Conservation (phyloP, 768 basidiomycete genomes). For the Lentinula sp. region DNA sequence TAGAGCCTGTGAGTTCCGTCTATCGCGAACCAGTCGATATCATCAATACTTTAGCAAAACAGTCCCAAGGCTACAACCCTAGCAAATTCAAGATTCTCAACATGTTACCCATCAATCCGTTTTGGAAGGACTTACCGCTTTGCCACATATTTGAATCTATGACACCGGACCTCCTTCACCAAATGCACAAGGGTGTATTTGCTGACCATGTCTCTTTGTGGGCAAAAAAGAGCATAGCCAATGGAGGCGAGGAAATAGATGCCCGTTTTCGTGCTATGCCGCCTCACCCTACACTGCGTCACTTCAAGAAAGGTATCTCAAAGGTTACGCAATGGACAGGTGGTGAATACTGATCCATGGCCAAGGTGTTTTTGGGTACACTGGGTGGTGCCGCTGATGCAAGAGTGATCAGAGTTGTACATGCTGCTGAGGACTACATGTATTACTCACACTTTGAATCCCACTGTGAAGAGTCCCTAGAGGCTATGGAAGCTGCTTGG, state of each 20-base stretch:
- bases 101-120: conserved; percentile 18
- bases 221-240: conserved; percentile 14
- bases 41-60: not conserved
- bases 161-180: conserved; percentile 41
- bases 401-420: conserved; percentile 15
- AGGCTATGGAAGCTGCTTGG: conserved; percentile 15
- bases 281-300: conserved; percentile 21
- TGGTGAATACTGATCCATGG: conserved; percentile 32
- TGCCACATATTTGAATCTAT: conserved; percentile 32
- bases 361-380: conserved; percentile 25
- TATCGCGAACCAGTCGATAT: not conserved
- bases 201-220: conserved; percentile 36
- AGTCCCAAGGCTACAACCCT: not conserved
- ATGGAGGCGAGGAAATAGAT: conserved; percentile 26
- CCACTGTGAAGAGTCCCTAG: conserved; percentile 21
- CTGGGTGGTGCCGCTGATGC: conserved; percentile 19
- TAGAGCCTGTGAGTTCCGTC: conserved; percentile 1
- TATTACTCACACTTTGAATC: conserved; percentile 23
- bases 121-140: conserved; percentile 34
- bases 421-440: conserved; percentile 29
- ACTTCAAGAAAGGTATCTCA: conserved; percentile 39
- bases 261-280: conserved; percentile 24
- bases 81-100: not conserved
- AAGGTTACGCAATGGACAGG: conserved; percentile 36
- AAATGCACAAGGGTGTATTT: conserved; percentile 44